Base-by-base conservation (phyloP, 2,329 filamentous ascomycete species). In the Bipolaris bicolor region DNA sequence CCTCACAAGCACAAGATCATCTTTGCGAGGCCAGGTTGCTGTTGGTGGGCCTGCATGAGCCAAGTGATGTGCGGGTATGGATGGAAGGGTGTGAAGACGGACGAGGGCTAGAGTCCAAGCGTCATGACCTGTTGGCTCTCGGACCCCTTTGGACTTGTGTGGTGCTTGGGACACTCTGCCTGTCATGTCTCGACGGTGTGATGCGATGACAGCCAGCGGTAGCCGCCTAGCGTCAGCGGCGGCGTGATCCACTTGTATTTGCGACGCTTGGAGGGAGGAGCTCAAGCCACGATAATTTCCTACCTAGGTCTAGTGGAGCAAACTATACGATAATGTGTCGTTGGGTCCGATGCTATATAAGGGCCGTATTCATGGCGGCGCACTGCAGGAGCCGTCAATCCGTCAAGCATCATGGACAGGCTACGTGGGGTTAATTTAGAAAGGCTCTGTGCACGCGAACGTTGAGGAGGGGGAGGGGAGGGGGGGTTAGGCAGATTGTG, bases 1-100 rank as follows among this genome's bases (percentile, higher is more conserved):
- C 60, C 60, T 54, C 43, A 62, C 46, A 60, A 58, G 60, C 57
- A 60, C 51, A 62, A 62, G 60, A 62, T 62, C 60, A 56, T 46
- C 60, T 62, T 57, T 43, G 43, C 24, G 47, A 62, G 48, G 60
- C 57, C 57, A 62, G 59, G 59, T 51, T 60, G 59, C 59, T 65
- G 69, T 70, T 72, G 69, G 68, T 66, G 64, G 66, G 61, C 60
- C 64, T 64, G 72, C 69, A 71, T 63, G 67, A 67, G 67, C 72
- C 69, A 72, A 71, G 65, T 73, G 73, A 76, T 76, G 72, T 74
- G 74, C 73, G 72, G 72, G 70, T 31, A 75, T 72, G 72, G 70
- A 74, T 72, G 71, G 71, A 45, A 29, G 41, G 41, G 71, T 74
- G 72, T 62, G 61, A 68, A 66, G 61, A 61, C 61, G 56, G 61